Percentiles rank a stretch among this genome's conserved stretches.
Evolutionary conservation across 2,329 filamentous ascomycete genomes (phyloP).

Genomic region (Coniella lustricola): DNA sequence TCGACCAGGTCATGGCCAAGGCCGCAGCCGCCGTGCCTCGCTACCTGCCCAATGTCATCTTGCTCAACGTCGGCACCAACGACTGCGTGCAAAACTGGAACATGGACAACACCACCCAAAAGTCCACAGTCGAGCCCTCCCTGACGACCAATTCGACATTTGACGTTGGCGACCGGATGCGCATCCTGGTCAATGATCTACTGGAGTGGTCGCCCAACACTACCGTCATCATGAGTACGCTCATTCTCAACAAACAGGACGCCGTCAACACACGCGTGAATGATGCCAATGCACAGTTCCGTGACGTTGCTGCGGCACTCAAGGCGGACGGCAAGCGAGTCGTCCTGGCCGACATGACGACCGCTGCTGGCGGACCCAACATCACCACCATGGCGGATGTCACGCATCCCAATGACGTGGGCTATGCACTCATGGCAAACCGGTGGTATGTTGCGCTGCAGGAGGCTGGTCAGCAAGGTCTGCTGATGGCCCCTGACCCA

Average conservation of each 20-base stretch:
- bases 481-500: constrained; percentile 17
- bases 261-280: constrained; percentile 22
- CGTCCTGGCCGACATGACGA: constrained; percentile 35
- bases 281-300: constrained; percentile 29
- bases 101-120: constrained; percentile 16
- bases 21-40: constrained; percentile 25
- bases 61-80: constrained; percentile 38
- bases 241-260: constrained; percentile 23
- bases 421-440: constrained; percentile 36
- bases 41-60: constrained; percentile 32
- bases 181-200: constrained; percentile 29
- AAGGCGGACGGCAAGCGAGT: constrained; percentile 24
- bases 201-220: constrained; percentile 25
- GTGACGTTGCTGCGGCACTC: constrained; percentile 22
- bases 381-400: constrained; percentile 29
- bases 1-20: constrained; percentile 32
- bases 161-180: constrained; percentile 25
- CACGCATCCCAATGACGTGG: constrained; percentile 32
- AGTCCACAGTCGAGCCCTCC: neutral
- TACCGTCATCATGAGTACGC: constrained; percentile 32
- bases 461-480: constrained; percentile 21
- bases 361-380: constrained; percentile 22
- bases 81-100: constrained; percentile 31
- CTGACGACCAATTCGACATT: constrained; percentile 12
- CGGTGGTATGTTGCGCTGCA: constrained; percentile 28